These are phyloP conservation scores for Chamaecyparis obtusa DNA, from an alignment of 75 land plant genomes.

Conservation along the genomic window DNA sequence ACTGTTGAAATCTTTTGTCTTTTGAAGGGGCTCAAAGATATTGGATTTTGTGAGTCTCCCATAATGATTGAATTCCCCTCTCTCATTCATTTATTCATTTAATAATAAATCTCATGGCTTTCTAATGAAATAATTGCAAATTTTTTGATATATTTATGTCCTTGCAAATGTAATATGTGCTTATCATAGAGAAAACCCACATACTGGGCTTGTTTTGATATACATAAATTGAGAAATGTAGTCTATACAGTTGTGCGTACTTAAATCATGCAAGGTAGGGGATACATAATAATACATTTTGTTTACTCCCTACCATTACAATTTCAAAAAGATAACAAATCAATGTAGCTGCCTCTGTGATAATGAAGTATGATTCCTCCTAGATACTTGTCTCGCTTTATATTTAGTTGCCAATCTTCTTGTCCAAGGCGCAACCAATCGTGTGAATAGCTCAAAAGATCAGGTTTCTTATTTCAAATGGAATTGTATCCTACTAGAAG, in stretches of 20 bases:
- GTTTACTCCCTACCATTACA: background rate
- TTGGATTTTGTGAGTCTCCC: background rate
- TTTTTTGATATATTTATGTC: background rate
- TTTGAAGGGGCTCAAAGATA: background rate
- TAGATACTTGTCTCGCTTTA: background rate
- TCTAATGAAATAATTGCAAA: background rate
- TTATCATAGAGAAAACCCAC: background rate
- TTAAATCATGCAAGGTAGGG: background rate
- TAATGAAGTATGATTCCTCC: background rate
- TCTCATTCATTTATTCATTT: no score
- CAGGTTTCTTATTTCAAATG: background rate
- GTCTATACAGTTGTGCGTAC: background rate
- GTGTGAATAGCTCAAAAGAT: background rate
- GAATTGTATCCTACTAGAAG: background rate
- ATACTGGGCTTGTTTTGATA: background rate
- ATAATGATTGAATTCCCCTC: background rate
- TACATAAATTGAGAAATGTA: background rate
- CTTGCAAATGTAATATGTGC: background rate
- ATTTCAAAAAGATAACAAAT: background rate
- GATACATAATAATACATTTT: background rate
- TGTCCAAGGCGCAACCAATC: background rate
- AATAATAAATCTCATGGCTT: background rate
- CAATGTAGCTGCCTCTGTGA: background rate
- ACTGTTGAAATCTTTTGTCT: background rate
- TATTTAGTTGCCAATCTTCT: no score